Percentiles rank a stretch among this genome's conserved stretches.
These are phyloP conservation scores for Aechmea fasciata DNA, from an alignment of 176 grass and related monocot species.

Conservation along the genomic window DNA sequence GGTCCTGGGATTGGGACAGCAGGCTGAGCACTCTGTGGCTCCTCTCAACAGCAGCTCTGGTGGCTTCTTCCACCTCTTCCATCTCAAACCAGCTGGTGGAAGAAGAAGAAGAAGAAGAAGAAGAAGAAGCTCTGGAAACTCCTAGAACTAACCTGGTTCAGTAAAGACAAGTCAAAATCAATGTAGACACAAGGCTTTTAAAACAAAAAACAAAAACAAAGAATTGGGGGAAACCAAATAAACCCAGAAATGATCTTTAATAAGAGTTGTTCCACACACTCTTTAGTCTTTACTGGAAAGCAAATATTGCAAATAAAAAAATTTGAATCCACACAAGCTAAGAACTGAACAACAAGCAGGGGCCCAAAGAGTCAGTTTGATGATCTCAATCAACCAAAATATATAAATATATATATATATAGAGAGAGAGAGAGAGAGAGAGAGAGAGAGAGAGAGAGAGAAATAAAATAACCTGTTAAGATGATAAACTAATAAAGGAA, in stretches of 20 bases:
- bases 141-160: neutral
- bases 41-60: conserved; percentile 56
- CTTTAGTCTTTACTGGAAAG: too few relatives aligned
- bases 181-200: neutral
- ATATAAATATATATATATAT: neutral
- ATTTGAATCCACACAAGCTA: neutral
- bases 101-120: too few relatives aligned
- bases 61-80: conserved; percentile 65
- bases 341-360: neutral
- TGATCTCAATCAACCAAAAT: neutral
- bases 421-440: too few relatives aligned
- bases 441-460: too few relatives aligned
- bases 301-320: neutral
- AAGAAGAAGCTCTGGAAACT: conserved; percentile 1
- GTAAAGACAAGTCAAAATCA: neutral
- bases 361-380: neutral
- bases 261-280: neutral
- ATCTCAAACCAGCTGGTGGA: conserved; percentile 32
- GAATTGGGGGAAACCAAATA: neutral
- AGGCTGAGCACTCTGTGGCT: conserved; percentile 63
- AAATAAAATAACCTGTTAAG: neutral
- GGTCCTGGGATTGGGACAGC: conserved; percentile 50
- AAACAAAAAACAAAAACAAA: neutral
- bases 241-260: neutral
- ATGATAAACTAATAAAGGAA: neutral